These are phyloP conservation scores for Pseudocercospora fuligena DNA, from an alignment of 2,329 filamentous ascomycete species.

Conservation along the genomic window DNA sequence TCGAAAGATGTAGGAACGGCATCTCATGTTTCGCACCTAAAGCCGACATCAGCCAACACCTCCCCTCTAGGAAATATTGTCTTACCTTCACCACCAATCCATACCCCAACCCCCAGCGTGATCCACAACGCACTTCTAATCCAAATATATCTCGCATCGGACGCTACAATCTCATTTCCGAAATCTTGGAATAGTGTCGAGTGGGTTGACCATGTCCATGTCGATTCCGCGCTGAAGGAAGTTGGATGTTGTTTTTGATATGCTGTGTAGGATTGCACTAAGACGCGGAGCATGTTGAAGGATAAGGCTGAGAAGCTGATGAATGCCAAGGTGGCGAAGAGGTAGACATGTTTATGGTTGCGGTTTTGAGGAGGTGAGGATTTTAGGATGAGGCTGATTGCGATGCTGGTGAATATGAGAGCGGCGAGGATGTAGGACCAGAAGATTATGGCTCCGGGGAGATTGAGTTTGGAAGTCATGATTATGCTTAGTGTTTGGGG, in stretches of 20 bases:
- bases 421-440: slow-evolving; percentile 38
- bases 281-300: slow-evolving; percentile 42
- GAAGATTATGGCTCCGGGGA: neutral
- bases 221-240: no score
- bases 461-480: neutral
- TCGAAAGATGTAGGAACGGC: no score
- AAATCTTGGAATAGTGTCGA: slow-evolving; percentile 42
- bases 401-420: slow-evolving; percentile 32
- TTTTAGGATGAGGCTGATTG: slow-evolving; percentile 28
- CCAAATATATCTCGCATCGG: slow-evolving; percentile 33
- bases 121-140: slow-evolving; percentile 32
- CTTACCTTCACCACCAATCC: slow-evolving; percentile 38
- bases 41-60: no score
- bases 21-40: no score
- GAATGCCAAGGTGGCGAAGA: slow-evolving; percentile 33
- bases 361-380: neutral
- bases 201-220: slow-evolving; percentile 41
- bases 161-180: slow-evolving; percentile 37
- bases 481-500: neutral
- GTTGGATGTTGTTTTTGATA: no score
- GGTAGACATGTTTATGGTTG: slow-evolving; percentile 14
- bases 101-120: slow-evolving; percentile 35
- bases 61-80: no score
- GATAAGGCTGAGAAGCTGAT: slow-evolving; percentile 40
- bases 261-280: slow-evolving; percentile 43